Evolutionary conservation across 2,329 filamentous ascomycete genomes (phyloP).

Genomic region (Trichoderma cornu-damae): DNA sequence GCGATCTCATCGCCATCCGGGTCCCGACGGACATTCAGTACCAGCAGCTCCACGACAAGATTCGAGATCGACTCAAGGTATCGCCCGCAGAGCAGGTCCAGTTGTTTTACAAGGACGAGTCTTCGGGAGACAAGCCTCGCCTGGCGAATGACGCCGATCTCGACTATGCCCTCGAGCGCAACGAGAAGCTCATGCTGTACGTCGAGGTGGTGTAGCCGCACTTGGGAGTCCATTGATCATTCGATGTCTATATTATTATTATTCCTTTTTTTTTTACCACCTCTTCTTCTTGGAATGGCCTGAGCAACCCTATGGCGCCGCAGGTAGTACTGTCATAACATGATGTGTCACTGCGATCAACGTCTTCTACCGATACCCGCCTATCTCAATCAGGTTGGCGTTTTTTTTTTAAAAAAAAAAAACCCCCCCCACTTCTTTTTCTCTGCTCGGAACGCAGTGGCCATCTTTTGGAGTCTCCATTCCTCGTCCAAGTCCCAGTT

Average conservation of each 20-base stretch:
- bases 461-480: not conserved
- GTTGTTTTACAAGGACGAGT: slow-evolving; percentile 82
- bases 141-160: slow-evolving; percentile 77
- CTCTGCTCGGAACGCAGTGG: not conserved
- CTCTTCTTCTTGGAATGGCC: not conserved
- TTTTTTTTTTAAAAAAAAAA: too few relatives aligned
- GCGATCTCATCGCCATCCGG: slow-evolving; percentile 86
- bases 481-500: not conserved
- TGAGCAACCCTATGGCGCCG: not conserved
- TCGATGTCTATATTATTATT: slow-evolving; percentile 19
- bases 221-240: slow-evolving; percentile 5
- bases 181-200: slow-evolving; percentile 79
- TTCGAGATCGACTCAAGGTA: slow-evolving; percentile 77
- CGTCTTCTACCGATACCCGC: slow-evolving; percentile 13
- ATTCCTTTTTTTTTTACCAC: not conserved
- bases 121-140: slow-evolving; percentile 66
- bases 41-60: slow-evolving; percentile 73
- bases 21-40: slow-evolving; percentile 77
- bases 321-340: not conserved
- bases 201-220: slow-evolving; percentile 49
- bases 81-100: slow-evolving; percentile 62
- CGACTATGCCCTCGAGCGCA: slow-evolving; percentile 71
- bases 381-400: not conserved
- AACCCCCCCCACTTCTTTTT: too few relatives aligned
- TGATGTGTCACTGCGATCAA: slow-evolving; percentile 1